Evolutionary conservation across 1,284 basidiomycete species (phyloP).

Genomic region (Calocybe gambosa): DNA sequence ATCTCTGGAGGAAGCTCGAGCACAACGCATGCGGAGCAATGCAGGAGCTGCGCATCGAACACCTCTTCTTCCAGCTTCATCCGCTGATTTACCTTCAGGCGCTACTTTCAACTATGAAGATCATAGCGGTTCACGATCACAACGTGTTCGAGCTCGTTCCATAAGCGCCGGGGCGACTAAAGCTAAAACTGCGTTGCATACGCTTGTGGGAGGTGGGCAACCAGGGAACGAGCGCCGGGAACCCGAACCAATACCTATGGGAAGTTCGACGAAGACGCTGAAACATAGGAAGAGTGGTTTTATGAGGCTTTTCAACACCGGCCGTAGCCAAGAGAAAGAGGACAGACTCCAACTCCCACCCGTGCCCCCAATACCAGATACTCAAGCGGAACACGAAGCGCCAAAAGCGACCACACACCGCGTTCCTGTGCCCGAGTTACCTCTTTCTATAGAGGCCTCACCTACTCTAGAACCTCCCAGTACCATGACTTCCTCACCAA

Average conservation of each 20-base stretch:
- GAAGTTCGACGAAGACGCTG: slow-evolving; percentile 37
- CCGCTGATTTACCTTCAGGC: slow-evolving; percentile 26
- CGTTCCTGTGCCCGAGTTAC: slow-evolving; percentile 40
- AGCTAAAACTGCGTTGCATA: slow-evolving; percentile 39
- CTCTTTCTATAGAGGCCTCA: slow-evolving; percentile 15
- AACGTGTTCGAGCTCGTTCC: slow-evolving; percentile 46
- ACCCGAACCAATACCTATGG: slow-evolving; percentile 26
- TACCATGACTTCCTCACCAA: slow-evolving; percentile 11
- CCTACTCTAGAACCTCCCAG: not conserved
- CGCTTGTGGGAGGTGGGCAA: slow-evolving; percentile 30
- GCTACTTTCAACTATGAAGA: slow-evolving; percentile 10
- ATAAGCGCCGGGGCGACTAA: slow-evolving; percentile 51
- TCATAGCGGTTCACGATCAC: slow-evolving; percentile 19
- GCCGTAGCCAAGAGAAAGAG: slow-evolving; percentile 43
- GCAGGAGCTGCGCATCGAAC: slow-evolving; percentile 27
- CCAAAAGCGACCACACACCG: slow-evolving; percentile 29
- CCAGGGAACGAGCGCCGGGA: slow-evolving; percentile 34
- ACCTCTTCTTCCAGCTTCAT: slow-evolving; percentile 19
- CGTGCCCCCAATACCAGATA: slow-evolving; percentile 42
- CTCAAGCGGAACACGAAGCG: slow-evolving; percentile 22
- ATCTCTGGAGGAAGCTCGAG: slow-evolving; percentile 69
- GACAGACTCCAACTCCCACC: slow-evolving; percentile 44
- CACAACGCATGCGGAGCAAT: slow-evolving; percentile 51
- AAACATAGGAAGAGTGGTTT: slow-evolving; percentile 77
- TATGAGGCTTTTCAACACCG: slow-evolving; percentile 65